Evolutionary conservation across 331 rosid species (phyloP).

Genomic region (Telfairia occidentalis): DNA sequence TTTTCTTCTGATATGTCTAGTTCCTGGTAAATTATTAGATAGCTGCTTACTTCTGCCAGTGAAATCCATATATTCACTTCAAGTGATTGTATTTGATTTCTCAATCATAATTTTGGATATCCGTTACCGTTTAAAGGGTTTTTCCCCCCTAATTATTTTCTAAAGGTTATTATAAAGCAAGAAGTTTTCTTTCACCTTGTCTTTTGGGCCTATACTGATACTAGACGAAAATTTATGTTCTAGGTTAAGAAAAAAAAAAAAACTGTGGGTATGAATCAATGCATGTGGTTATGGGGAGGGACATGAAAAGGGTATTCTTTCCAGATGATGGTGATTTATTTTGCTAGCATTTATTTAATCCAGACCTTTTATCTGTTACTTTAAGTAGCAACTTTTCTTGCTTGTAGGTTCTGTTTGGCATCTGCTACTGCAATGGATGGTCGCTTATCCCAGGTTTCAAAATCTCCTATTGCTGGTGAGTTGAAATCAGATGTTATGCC

Average conservation of each 20-base stretch:
- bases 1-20: not conserved
- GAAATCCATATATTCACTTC: not conserved
- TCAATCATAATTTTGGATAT: not conserved
- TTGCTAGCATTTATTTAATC: not conserved
- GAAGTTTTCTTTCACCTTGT: not conserved
- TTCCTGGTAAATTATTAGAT: not conserved
- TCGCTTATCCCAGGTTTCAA: not conserved
- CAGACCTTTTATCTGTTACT: not conserved
- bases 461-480: not conserved
- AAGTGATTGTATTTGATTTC: not conserved
- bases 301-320: not conserved
- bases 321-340: not conserved
- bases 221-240: not conserved
- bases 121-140: not conserved
- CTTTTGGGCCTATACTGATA: not conserved
- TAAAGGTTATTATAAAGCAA: not conserved
- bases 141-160: not conserved
- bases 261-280: not conserved
- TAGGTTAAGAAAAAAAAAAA: not conserved
- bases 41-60: not conserved
- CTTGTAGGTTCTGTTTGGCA: constrained; percentile 1
- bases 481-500: not conserved
- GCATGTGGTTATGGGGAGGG: not conserved
- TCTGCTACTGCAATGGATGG: not conserved
- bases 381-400: not conserved